Evolutionary conservation across 1,284 basidiomycete species (phyloP).

Genomic region (Cutaneotrichosporon curvatum): DNA sequence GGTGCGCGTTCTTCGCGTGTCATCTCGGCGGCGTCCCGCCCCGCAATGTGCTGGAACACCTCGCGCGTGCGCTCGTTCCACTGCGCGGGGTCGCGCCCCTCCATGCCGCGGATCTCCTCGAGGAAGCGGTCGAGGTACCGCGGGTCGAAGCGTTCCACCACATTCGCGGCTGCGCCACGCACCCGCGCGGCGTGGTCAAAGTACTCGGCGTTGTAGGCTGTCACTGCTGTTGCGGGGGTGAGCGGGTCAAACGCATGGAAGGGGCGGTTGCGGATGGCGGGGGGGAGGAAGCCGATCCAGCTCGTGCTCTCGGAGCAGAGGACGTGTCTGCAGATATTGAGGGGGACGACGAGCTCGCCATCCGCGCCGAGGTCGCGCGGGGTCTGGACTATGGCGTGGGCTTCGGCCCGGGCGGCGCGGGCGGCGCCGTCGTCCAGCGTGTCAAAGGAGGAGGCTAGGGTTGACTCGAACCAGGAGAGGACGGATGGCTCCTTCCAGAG

Average conservation of each 20-base stretch:
- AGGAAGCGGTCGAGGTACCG: slow-evolving; percentile 14
- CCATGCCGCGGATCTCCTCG: slow-evolving; percentile 11
- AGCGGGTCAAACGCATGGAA: slow-evolving; percentile 71
- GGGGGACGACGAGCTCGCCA: slow-evolving; percentile 28
- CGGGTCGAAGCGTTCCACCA: no score
- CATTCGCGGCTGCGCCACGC: slow-evolving; percentile 3
- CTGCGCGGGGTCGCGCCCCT: slow-evolving; percentile 6
- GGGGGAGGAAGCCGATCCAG: slow-evolving; percentile 65
- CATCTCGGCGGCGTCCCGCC: slow-evolving; percentile 8
- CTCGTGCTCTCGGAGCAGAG: slow-evolving; percentile 58
- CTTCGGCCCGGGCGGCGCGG: slow-evolving; percentile 25
- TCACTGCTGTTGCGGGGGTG: slow-evolving; percentile 58
- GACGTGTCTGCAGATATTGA: slow-evolving; percentile 63
- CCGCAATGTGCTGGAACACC: slow-evolving; percentile 11
- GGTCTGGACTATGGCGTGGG: slow-evolving; percentile 43
- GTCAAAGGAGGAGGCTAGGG: slow-evolving; percentile 30
- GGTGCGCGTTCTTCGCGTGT: slow-evolving; percentile 10
- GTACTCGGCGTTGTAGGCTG: slow-evolving; percentile 61
- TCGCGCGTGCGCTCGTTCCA: slow-evolving; percentile 13
- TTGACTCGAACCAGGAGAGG: slow-evolving; percentile 62
- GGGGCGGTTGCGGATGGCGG: slow-evolving; percentile 45
- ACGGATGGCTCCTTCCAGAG: slow-evolving; percentile 70
- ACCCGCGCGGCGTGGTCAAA: slow-evolving; percentile 48
- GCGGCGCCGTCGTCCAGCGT: slow-evolving; percentile 24
- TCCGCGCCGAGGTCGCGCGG: slow-evolving; percentile 32